Evolutionary conservation across 73 alveolate genomes (phyloP).

Genomic region (Tetrahymena thermophila): DNA sequence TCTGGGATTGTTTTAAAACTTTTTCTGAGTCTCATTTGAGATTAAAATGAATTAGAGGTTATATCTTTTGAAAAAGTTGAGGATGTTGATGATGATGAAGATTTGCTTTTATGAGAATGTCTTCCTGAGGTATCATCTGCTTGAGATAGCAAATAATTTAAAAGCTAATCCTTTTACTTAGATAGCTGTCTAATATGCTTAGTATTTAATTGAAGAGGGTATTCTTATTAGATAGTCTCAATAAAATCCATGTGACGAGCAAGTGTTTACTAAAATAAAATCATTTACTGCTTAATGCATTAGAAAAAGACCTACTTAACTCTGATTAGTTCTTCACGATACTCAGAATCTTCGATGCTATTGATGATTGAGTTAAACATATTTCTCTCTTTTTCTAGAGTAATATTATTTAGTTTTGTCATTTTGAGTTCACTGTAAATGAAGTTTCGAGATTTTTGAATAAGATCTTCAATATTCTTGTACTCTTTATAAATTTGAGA

Average conservation of each 20-base stretch:
- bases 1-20: background rate
- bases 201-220: background rate
- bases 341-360: background rate
- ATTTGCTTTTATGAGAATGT: background rate
- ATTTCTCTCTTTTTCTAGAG: background rate
- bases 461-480: background rate
- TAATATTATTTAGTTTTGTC: background rate
- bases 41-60: background rate
- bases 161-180: background rate
- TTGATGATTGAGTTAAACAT: background rate
- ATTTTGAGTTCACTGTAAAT: background rate
- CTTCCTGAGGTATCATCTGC: background rate
- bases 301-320: background rate
- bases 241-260: background rate
- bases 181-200: background rate
- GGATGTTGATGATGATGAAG: background rate
- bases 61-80: background rate
- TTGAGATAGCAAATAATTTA: background rate
- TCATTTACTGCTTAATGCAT: background rate
- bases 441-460: background rate
- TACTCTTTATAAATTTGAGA: background rate
- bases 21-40: background rate
- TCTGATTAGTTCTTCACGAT: background rate
- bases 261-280: background rate
- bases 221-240: background rate